Base-by-base conservation (phyloP, 2,329 filamentous ascomycete genomes). In the Xylaria sp. region DNA sequence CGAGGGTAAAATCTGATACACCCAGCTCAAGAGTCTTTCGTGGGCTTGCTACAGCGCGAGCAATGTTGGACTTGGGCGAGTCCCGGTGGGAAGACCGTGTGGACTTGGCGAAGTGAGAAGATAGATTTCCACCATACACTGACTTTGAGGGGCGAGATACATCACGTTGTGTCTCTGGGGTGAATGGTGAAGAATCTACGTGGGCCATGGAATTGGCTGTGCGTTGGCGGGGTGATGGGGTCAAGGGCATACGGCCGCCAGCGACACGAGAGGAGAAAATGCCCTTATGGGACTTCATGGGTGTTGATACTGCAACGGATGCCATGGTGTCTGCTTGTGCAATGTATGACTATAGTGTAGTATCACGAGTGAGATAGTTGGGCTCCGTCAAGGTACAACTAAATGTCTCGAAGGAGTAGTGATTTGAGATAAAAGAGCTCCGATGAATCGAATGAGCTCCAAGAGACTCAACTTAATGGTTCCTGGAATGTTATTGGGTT, bases 1-100 rank as follows among this genome's bases (percentile, higher is more conserved):
- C 93, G 76, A 99, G 86, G 21, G 93, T 90, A 86, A 95, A 98
- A 79, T 99, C 94, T 48, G 94, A 98, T 40, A 97, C 91, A 73
- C 93, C 94, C 48, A 97, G 88, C 81, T 98, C 95, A 47, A 98
- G 87, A 55, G 85, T 87, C 80, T 92, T 93, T 77, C 93, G 92
- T 23, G 95, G 94, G 51, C 93, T 94, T 67, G 90, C 87, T 65
- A 89, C 88, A 50, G 84, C 84, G 72, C 90, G 89, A 73, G 92
- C 93, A 80, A 98, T 98, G 86, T 98, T 98, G 68, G 94, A 98
- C 86, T 98, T 98, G 79, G 94, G 94, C 2, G 95, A 98, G 79
- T 96, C 92, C 60, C 92, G 91, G 80, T 93, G 91, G 48, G 88
- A 84, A 48, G 86, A 83, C 83, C 90, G 91, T 70, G 81, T 82